phyloP scores from a whole-genome alignment of 768 basidiomycete species.

The Rhizopogon vulgaris region DNA sequence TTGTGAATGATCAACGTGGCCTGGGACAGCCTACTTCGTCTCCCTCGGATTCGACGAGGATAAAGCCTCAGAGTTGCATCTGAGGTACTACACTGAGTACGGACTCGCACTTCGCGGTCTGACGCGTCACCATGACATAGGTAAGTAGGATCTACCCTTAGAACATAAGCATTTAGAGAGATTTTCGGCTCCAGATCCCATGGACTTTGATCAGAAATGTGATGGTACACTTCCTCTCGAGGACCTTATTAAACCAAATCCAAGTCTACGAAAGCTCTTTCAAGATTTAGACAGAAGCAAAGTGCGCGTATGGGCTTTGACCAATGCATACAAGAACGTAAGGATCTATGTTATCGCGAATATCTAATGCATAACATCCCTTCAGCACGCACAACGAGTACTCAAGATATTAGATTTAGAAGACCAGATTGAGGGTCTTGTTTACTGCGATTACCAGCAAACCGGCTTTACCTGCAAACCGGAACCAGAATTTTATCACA shows the following conservation, averaged over 20 bases:
- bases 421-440: conserved; percentile 67
- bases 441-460: conserved; percentile 71
- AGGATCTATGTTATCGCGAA: conserved; percentile 13
- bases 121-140: conserved; percentile 68
- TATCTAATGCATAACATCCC: conserved; percentile 4
- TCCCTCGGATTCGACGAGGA: conserved; percentile 60
- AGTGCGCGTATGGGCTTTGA: conserved; percentile 77
- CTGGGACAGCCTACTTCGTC: conserved; percentile 62
- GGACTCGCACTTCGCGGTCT: conserved; percentile 80
- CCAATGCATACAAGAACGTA: conserved; percentile 78
- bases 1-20: not conserved
- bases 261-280: conserved; percentile 56
- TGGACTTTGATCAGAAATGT: conserved; percentile 81
- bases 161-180: not conserved
- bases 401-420: conserved; percentile 65
- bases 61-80: conserved; percentile 64
- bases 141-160: conserved; percentile 28
- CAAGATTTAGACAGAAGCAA: conserved; percentile 75
- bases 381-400: conserved; percentile 77
- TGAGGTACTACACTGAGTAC: conserved; percentile 71
- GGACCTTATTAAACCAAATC: conserved; percentile 64
- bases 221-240: conserved; percentile 82
- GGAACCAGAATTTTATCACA: conserved; percentile 61
- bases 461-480: conserved; percentile 77
- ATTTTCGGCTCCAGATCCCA: conserved; percentile 46